Evolutionary conservation across 257 asterid genomes (phyloP), one percentile per base, ranked within the genome.

Genomic region (Primulina tabacum): DNA sequence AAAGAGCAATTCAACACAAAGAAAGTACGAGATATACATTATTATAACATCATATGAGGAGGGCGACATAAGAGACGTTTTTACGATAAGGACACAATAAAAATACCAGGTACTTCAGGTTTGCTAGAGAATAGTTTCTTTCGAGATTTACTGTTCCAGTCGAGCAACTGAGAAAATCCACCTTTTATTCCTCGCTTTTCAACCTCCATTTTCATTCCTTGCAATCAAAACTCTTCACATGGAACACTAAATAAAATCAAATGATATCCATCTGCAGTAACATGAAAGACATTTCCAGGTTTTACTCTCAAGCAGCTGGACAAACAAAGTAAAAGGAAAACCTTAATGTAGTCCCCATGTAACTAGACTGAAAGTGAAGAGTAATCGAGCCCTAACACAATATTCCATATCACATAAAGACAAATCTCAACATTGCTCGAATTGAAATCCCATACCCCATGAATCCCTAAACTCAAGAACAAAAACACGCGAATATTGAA

Each of bases 111-210:
- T 40, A 11, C 17, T 40, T 40, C 52, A 40, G 52, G 16, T 40
- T 40, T 40, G 52, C 52, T 40, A 11, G 52, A 40, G 52, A 40
- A 40, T 40, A 40, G 52, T 40, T 40, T 40, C 52, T 40, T 40
- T 40, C 52, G 16, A 11, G 52, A 40, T 40, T 40, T 40, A 40
- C 52, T 40, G 52, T 40, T 40, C 52, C 52, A 40, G 52, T 40
- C 52, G 4, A 40, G 52, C 65, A 64, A 64, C 84, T 94, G 99
- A 66, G 91, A 85, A 74, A 94, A 85, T 37, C 99, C 26, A 1
- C 97, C 97, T 74, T 85, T 94, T 5, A 71, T 80, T 30, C 84
- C 88, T 80, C 90, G 81, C 78, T 91, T 94, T 59, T 91, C 99
- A 29, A 85, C 86, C 85, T 91, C 99, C 99, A 94, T 94, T 71